Base-by-base conservation (phyloP, 306 rosid genomes). In the Senna tora region DNA sequence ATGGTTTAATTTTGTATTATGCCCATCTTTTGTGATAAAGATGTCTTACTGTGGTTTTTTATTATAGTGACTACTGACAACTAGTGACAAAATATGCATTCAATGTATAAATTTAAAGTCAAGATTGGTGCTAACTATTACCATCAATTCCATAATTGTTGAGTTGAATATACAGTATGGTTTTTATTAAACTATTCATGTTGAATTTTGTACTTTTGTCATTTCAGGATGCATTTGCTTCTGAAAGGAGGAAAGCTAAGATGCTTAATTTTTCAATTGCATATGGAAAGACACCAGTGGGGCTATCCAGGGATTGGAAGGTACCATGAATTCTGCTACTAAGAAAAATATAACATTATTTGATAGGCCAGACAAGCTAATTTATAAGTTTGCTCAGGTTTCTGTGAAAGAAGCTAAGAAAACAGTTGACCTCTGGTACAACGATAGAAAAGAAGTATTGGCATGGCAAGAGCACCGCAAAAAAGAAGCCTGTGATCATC, bases 251-350 rank as follows among this genome's bases (percentile, higher is more conserved):
- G 82, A 93, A 93, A 75, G 98, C 98, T 39, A 93, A 93, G 80
- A 90, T 90, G 98, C 97, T 93, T 34, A 93, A 93, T 85, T 93
- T 93, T 71, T 93, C 98, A 65, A 93, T 93, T 83, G 98, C 98
- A 36, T 93, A 93, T 64, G 98, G 98, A 32, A 93, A 93, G 80
- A 93, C 98, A 57, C 93, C 98, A 19, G 75, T 93, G 71, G 98
- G 98, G 71, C 96, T 93, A 74, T 76, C 98, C 51, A 86, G 83
- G 77, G 98, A 93, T 77, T 93, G 98, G 98, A 86, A 89, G 97
- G 98, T 93, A 85, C 5, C 14, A 5, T 9, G 15, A 51, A 57
- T 74, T 76, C 32, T 62, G 36, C 39, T 66, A 32, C 59, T 75
- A 25, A 25, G 11, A 63, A 61, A 19, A 16, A 22, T 46, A 36